These are phyloP conservation scores for Rosa hybrid DNA, from an alignment of 331 rosid genomes.

Conservation along the genomic window DNA sequence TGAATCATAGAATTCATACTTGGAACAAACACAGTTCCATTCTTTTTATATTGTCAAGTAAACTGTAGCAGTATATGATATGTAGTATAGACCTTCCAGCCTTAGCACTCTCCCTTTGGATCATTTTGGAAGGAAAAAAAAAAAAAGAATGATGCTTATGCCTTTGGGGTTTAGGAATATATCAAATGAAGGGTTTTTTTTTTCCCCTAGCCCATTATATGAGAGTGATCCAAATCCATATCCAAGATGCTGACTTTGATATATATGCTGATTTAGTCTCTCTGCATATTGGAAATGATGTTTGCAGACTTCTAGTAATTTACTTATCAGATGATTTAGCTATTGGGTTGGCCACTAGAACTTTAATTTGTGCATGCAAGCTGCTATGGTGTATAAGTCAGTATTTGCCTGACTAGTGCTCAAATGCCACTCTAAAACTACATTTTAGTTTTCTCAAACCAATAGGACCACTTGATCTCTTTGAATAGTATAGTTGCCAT, in stretches of 20 bases:
- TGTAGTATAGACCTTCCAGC: neutral
- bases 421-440: constrained; percentile 8
- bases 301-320: neutral
- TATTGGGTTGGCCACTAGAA: neutral
- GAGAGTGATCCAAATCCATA: neutral
- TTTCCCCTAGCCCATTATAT: neutral
- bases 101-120: neutral
- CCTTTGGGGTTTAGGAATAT: constrained; percentile 1
- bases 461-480: constrained; percentile 8
- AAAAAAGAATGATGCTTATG: neutral
- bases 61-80: neutral
- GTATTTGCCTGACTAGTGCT: neutral
- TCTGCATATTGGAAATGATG: neutral
- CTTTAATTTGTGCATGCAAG: constrained; percentile 2
- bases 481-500: neutral
- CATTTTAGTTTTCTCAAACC: constrained; percentile 6
- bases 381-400: neutral
- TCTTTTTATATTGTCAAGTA: neutral
- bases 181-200: neutral
- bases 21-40: neutral
- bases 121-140: neutral
- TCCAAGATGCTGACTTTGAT: neutral
- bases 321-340: neutral
- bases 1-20: neutral
- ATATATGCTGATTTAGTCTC: neutral